Percentiles rank a stretch among this genome's conserved stretches.
Evolutionary conservation across 1,284 basidiomycete species (phyloP).

Genomic region (Trichosporon ovoides): DNA sequence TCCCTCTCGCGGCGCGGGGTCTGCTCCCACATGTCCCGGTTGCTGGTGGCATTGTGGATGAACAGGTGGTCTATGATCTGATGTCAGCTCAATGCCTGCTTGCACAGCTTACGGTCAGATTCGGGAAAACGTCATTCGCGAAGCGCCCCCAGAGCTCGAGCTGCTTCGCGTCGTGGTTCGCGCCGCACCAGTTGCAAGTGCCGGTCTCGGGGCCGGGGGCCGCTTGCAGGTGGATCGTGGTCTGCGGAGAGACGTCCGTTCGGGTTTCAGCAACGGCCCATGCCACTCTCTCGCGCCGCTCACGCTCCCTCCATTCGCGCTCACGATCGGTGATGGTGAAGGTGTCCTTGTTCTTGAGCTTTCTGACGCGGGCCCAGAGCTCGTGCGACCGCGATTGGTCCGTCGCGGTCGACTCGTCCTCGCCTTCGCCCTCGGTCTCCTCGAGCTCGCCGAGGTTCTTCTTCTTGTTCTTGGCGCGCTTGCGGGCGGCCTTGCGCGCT

Average conservation of each 20-base stretch:
- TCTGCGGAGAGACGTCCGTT: background rate
- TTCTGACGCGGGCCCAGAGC: background rate
- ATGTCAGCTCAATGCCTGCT: background rate
- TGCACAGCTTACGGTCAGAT: background rate
- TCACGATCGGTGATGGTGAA: background rate
- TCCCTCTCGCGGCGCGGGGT: background rate
- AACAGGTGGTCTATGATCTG: background rate
- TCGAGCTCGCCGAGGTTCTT: slow-evolving; percentile 1
- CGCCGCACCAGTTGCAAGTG: background rate
- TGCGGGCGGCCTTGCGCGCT: background rate
- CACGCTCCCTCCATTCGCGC: background rate
- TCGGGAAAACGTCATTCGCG: background rate
- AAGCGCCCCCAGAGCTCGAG: background rate
- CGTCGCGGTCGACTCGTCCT: background rate
- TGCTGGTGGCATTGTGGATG: background rate
- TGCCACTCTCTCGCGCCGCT: background rate
- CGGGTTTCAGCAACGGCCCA: background rate
- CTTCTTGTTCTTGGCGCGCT: slow-evolving; percentile 5
- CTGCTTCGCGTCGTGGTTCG: background rate
- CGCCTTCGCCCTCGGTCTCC: slow-evolving; percentile 1
- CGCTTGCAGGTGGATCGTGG: background rate
- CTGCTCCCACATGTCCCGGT: background rate
- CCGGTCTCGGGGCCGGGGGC: background rate
- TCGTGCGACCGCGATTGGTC: background rate
- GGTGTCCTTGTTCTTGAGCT: background rate